A percentile compares a stretch with the other conserved stretches of the same genome.
These are phyloP conservation scores for Fusarium buxicola DNA, from an alignment of 2,329 filamentous ascomycete genomes.

Conservation along the genomic window DNA sequence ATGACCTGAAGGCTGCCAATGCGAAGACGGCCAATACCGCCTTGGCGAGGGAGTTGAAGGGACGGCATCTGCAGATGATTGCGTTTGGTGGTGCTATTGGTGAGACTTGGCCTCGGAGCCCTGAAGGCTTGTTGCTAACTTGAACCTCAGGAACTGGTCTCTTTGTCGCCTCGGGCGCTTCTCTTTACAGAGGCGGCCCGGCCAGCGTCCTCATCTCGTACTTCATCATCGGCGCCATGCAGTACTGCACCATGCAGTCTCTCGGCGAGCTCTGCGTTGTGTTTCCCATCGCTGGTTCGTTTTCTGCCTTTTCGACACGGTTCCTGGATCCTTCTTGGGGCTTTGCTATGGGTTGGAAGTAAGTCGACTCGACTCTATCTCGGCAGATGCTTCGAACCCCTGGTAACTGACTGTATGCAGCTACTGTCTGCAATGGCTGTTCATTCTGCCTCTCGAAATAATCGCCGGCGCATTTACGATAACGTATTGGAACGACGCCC, in stretches of 20 bases:
- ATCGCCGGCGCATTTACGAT: conserved; percentile 88
- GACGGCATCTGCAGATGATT: conserved; percentile 95
- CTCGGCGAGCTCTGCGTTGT: conserved; percentile 91
- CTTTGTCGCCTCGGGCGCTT: conserved; percentile 84
- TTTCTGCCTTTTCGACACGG: conserved; percentile 92
- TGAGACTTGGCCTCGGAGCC: conserved; percentile 46
- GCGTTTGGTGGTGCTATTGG: conserved; percentile 93
- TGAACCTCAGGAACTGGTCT: conserved; percentile 74
- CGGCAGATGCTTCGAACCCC: fast-evolving
- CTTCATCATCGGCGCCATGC: conserved; percentile 81
- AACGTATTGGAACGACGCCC: conserved; percentile 76
- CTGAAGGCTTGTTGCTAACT: not conserved
- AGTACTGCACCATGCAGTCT: conserved; percentile 92
- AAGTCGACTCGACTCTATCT: conserved; percentile 51
- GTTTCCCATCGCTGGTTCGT: conserved; percentile 92
- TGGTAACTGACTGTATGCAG: conserved; percentile 53
- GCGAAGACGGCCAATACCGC: conserved; percentile 81
- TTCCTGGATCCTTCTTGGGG: conserved; percentile 96
- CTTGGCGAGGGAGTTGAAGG: conserved; percentile 81
- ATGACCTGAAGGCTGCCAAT: conserved; percentile 68
- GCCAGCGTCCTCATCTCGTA: conserved; percentile 83
- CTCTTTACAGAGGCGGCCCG: conserved; percentile 80
- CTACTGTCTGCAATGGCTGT: conserved; percentile 89
- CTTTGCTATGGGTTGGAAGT: conserved; percentile 96
- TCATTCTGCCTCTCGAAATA: conserved; percentile 85